These are phyloP conservation scores for Sequoiadendron giganteum DNA, from an alignment of 75 land plant species.

Conservation along the genomic window DNA sequence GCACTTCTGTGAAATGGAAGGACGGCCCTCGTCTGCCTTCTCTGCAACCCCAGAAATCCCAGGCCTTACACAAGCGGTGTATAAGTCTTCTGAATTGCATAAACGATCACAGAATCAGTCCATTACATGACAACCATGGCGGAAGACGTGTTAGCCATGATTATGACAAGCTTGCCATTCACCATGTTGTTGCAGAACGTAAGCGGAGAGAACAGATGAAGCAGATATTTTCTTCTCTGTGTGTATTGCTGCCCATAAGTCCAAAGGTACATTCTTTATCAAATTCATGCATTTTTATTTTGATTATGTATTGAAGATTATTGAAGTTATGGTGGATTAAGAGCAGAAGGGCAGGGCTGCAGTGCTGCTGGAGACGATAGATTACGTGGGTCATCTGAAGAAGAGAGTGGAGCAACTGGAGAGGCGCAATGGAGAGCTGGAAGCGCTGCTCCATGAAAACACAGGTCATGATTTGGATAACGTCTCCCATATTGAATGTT, in stretches of 20 bases:
- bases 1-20: no score
- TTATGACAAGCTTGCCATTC: constrained; percentile 1
- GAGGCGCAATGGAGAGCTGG: no score
- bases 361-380: no score
- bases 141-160: background rate
- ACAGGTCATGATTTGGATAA: no score
- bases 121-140: background rate
- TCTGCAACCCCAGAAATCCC: constrained; percentile 16
- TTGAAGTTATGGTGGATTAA: no score
- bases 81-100: background rate
- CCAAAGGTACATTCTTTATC: background rate
- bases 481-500: no score
- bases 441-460: no score
- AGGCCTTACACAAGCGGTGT: background rate
- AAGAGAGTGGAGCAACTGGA: no score
- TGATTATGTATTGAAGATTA: no score
- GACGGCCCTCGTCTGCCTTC: no score
- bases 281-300: no score
- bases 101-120: background rate
- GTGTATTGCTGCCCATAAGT: constrained; percentile 24
- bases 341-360: background rate
- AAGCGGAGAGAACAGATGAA: constrained; percentile 41
- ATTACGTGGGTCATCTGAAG: no score
- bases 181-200: constrained; percentile 36
- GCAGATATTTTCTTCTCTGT: constrained; percentile 32